Conservation (phyloP, 495 filamentous ascomycete species). For the Rostrohypoxylon terebratum region DNA sequence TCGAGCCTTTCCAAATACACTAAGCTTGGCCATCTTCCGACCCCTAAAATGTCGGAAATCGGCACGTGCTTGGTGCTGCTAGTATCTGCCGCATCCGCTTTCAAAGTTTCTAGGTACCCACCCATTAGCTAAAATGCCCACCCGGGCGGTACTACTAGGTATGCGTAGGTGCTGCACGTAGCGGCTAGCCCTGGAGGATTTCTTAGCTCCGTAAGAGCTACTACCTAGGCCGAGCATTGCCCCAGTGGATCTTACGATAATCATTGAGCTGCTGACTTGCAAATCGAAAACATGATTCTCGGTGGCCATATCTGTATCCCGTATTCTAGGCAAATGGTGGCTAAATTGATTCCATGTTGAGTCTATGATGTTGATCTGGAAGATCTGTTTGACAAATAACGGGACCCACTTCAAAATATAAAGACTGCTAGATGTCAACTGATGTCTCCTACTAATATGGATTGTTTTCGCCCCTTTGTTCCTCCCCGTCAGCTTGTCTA, state of each 20-base stretch:
- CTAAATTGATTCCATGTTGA: background rate
- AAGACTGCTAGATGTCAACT: background rate
- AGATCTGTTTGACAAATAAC: background rate
- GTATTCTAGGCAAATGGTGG: constrained; percentile 3
- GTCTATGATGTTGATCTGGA: background rate
- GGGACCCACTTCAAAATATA: background rate
- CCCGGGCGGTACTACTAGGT: constrained; percentile 5
- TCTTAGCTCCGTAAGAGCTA: constrained; percentile 3
- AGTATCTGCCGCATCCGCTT: constrained; percentile 10
- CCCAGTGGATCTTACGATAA: constrained; percentile 42
- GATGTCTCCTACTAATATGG: background rate
- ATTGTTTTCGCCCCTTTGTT: background rate
- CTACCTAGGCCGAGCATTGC: constrained; percentile 16
- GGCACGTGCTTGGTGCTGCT: constrained; percentile 18
- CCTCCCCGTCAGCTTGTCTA: background rate
- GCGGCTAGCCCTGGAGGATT: no score
- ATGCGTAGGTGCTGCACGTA: constrained; percentile 1
- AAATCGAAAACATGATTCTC: constrained; percentile 5
- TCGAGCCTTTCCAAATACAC: constrained; percentile 8
- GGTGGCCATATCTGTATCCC: background rate
- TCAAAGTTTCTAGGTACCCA: background rate
- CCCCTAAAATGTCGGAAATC: constrained; percentile 23
- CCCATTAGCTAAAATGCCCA: background rate
- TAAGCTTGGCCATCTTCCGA: constrained; percentile 17
- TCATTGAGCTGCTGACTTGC: constrained; percentile 20